Conservation (phyloP, 345 rosid genomes). For the Gossypium australe region DNA sequence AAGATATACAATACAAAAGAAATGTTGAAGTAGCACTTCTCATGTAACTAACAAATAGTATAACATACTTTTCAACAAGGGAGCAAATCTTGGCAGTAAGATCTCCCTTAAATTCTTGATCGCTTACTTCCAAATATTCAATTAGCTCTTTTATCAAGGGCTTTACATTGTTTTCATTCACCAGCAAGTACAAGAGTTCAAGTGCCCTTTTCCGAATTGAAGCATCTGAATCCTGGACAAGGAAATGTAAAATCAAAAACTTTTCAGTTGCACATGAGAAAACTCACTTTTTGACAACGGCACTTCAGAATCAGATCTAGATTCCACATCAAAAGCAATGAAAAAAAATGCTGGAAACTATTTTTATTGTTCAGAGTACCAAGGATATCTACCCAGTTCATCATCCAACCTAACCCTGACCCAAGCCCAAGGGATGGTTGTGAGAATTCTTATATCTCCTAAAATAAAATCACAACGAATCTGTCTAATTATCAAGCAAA, state of each 20-base stretch:
- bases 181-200: constrained; percentile 75
- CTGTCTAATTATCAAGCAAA: neutral
- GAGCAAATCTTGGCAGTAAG: constrained; percentile 98
- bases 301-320: neutral
- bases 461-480: neutral
- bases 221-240: constrained; percentile 87
- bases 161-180: constrained; percentile 88
- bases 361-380: neutral
- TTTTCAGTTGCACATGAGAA: constrained; percentile 4
- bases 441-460: neutral
- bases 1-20: constrained; percentile 6
- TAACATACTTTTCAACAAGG: constrained; percentile 86
- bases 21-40: neutral
- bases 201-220: constrained; percentile 96
- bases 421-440: neutral
- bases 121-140: constrained; percentile 93
- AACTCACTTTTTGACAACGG: neutral
- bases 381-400: neutral
- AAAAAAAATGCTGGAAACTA: neutral
- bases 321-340: neutral
- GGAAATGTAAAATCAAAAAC: constrained; percentile 26
- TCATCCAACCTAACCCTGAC: neutral
- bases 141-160: constrained; percentile 83
- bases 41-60: constrained; percentile 13
- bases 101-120: constrained; percentile 94